Evolutionary conservation across 2,329 filamentous ascomycete genomes (phyloP), one percentile per base, ranked within the genome.

Genomic region (Acrodontium crateriforme): DNA sequence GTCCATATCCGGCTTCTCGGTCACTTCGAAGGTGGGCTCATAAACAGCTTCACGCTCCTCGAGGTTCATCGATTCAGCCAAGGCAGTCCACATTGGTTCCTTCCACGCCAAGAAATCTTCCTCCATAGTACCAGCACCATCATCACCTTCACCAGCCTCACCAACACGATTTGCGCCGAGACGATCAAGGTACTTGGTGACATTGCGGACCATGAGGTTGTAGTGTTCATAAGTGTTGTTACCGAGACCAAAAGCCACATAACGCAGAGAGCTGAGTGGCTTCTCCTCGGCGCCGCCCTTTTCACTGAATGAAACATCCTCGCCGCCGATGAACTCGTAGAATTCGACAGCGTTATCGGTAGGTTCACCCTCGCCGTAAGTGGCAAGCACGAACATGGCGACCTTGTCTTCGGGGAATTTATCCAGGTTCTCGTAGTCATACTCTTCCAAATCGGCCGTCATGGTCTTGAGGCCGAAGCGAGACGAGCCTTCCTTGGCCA

Each of bases 211-310:
- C 83, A 98, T 93, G 28, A 79, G 79, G 63, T 98, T 98, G 69
- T 94, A 98, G 65, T 98, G 89, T 54, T 98, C 89, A 54, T 98
- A 98, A 16, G 89, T 95, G 65, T 95, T 98, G 67, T 98, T 98
- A 42, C 89, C 89, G 20, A 98, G 74, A 49, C 89, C 89, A 48
- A 98, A 98, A 32, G 84, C 71, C 49, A 98, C 84, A 52, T 85
- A 98, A 55, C 85, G 87, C 51, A 98, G 70, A 47, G 82, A 85
- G 28, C 62, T 66, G 30, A 98, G 71, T 27, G 87, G 71, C 37
- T 77, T 69, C 13, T 87, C 78, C 24, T 71, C 69, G 10, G 55
- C 54, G 24, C 56, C 50, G 30, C 55, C 62, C 45, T 74, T 71
- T 49, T 84, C 72, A 42, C 79, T 80, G 59, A 95, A 95, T 42